A percentile compares a stretch with the other conserved stretches of the same genome.
Evolutionary conservation across 768 basidiomycete genomes (phyloP).

Genomic region (Suillus americanus): DNA sequence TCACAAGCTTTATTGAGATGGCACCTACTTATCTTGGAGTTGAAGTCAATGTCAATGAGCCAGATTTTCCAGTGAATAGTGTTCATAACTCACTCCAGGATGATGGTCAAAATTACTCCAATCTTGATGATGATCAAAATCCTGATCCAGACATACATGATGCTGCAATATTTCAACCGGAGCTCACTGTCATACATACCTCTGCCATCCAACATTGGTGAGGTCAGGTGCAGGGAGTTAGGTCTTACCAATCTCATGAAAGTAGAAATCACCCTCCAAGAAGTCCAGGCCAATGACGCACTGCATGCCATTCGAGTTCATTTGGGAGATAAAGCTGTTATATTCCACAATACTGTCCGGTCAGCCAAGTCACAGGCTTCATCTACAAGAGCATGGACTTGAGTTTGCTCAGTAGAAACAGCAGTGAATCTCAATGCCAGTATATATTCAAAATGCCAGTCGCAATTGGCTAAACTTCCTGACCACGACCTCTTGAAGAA

Average conservation of each 20-base stretch:
- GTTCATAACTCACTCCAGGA: background rate
- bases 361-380: background rate
- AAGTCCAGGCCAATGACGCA: constrained; percentile 19
- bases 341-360: constrained; percentile 1
- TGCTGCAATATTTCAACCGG: background rate
- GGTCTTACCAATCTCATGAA: background rate
- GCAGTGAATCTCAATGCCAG: constrained; percentile 3
- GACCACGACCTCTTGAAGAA: background rate
- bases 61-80: background rate
- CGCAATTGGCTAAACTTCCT: background rate
- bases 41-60: background rate
- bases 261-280: constrained; percentile 9
- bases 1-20: background rate
- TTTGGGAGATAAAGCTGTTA: constrained; percentile 13
- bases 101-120: background rate
- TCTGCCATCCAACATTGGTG: background rate
- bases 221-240: background rate
- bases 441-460: background rate
- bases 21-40: background rate
- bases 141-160: background rate
- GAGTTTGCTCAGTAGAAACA: background rate
- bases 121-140: background rate
- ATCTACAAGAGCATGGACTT: constrained; percentile 1
- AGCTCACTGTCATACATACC: background rate
- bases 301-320: constrained; percentile 9